A percentile compares a stretch with the other conserved stretches of the same genome.
These are phyloP conservation scores for Calcarisporium arbuscula DNA, from an alignment of 2,329 filamentous ascomycete species.

Conservation along the genomic window DNA sequence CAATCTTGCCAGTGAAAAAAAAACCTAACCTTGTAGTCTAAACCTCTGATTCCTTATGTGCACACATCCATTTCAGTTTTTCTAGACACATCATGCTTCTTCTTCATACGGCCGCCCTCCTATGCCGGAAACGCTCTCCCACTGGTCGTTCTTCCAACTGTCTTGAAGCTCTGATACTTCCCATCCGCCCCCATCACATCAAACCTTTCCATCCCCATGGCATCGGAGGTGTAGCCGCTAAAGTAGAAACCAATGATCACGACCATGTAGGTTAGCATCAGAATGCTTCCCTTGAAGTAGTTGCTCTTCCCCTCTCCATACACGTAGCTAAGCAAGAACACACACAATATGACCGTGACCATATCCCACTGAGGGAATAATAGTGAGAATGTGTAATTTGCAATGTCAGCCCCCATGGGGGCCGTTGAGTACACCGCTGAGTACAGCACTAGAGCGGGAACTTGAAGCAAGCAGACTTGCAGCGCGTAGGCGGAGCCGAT, in stretches of 20 bases:
- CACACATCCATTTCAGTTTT: too few relatives aligned
- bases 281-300: constrained; percentile 97
- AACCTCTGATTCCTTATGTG: too few relatives aligned
- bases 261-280: constrained; percentile 88
- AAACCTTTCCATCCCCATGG: constrained; percentile 42
- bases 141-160: constrained; percentile 40
- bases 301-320: constrained; percentile 99
- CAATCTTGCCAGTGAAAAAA: too few relatives aligned
- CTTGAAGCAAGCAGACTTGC: constrained; percentile 91
- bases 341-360: constrained; percentile 91
- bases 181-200: constrained; percentile 47
- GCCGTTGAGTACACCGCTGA: constrained; percentile 63
- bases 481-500: constrained; percentile 96
- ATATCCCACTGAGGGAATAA: constrained; percentile 99
- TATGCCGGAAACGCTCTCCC: constrained; percentile 19
- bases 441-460: constrained; percentile 87
- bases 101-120: too few relatives aligned
- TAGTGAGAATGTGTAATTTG: constrained; percentile 67
- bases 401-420: constrained; percentile 30
- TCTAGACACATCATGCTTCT: too few relatives aligned
- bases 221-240: constrained; percentile 49
- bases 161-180: constrained; percentile 45
- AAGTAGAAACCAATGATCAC: constrained; percentile 90
- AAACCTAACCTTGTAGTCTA: too few relatives aligned
- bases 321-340: constrained; percentile 95